Evolutionary conservation across 2,329 filamentous ascomycete species (phyloP), one percentile per base, ranked within the genome.

Genomic region (Aspergillus unguis): DNA sequence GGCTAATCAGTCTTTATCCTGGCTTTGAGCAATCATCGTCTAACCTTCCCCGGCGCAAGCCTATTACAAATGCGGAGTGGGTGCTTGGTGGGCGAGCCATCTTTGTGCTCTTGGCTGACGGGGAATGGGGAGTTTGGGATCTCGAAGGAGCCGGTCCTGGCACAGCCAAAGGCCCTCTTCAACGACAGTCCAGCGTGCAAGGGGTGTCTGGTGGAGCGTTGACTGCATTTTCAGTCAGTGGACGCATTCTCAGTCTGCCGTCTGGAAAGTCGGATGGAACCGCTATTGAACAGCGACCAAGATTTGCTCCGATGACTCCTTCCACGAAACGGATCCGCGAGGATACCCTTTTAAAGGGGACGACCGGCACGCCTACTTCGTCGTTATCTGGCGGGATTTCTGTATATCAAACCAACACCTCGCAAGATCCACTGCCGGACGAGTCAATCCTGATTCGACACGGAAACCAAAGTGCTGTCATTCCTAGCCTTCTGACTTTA

Each of bases 41-140:
- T 5, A 65, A 62, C 7, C 50, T 68, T 2, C 58, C 64, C 11
- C 66, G 64, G 31, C 70, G 75, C 29, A 78, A 77, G 55, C 65
- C 62, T 10, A 69, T 77, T 31, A 66, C 77, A 10, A 71, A 76
- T 59, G 74, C 74, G 7, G 65, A 71, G 50, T 78, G 76, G 76
- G 72, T 74, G 9, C 62, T 75, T 28, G 70, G 69, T 36, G 76
- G 76, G 26, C 70, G 70, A 51, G 73, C 72, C 8, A 64, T 77
- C 26, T 69, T 77, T 61, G 74, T 71, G 4, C 63, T 78, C 41
- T 65, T 77, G 42, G 70, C 70, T 5, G 73, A 77, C 59, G 75
- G 75, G 3, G 72, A 76, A 62, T 78, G 75, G 75, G 76, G 76
- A 11, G 69, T 78, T 9, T 78, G 75, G 75, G 75, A 78, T 65